Base-by-base conservation (phyloP, 2,329 filamentous ascomycete species). In the Blastomyces emzantsi region DNA sequence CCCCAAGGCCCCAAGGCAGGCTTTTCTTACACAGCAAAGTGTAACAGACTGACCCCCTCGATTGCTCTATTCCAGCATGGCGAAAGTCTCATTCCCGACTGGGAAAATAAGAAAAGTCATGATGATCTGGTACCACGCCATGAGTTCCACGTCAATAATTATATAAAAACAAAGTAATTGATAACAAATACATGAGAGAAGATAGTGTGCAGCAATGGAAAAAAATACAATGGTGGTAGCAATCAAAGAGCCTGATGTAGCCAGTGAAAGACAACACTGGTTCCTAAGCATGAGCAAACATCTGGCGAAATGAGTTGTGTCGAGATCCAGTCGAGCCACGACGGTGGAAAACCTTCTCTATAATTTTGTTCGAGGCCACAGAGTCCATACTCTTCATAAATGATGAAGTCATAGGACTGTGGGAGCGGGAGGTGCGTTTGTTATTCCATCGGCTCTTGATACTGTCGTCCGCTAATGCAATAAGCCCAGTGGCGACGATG, bases 381-480 rank as follows among this genome's bases (percentile, higher is more conserved):
- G 85, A 84, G 67, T 88, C 85, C 73, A 87, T 77, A 61, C 85
- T 82, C 72, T 82, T 77, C 56, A 81, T 82, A 63, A 84, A 75
- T 9, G 81, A 79, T 36, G 78, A 73, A 66, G 74, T 79, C 66
- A 79, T 79, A 9, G 85, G 83, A 28, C 85, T 78, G 41, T 79
- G 78, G 70, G 85, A 74, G 61, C 79, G 79, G 19, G 80, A 80
- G 63, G 76, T 76, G 63, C 79, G 78, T 69, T 82, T 83, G 52
- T 80, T 78, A 69, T 85, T 86, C 85, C 90, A 94, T 64, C 85
- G 85, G 66, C 85, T 83, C 76, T 90, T 90, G 80, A 97, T 96
- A 78, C 87, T 90, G 77, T 97, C 91, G 72, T 97, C 93, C 61
- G 95, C 88, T 55, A 97, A 85, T 8, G 90, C 86, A 69, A 96